Evolutionary conservation across 169 alveolate genomes (phyloP), one percentile per base, ranked within the genome.

Genomic region (Plasmodium coatneyi): DNA sequence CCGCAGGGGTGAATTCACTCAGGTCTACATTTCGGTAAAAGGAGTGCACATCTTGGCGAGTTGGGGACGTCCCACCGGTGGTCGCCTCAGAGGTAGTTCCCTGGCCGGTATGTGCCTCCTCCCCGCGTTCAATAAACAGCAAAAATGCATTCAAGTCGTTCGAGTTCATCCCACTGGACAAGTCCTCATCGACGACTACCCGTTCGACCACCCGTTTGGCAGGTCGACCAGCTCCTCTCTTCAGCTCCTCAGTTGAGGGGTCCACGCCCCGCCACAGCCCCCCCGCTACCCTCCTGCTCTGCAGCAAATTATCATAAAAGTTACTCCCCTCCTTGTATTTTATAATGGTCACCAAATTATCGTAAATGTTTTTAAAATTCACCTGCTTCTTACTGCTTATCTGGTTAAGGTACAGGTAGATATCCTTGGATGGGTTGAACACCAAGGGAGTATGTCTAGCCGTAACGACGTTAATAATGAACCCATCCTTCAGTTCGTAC

Each of bases 401-500:
- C 74, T 91, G 83, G 22, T 71, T 91, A 5, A 91, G 74, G 25
- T 70, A 66, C 7, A 19, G 12, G 74, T 80, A 91, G 2, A 91
- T 52, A 80, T 91, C 92, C 74, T 81, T 80, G 1, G 70, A 14
- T 2, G 95, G 95, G 54, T 80, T 70, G 52, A 91, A 91, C 9
- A 91, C 9, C 39, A 91, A 56, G n/a, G 95, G 81, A 3, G 82
- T 76, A 2, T 46, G 22, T 71, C 56, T 80, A 28, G 43, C 71
- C 34, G 70, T 46, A 14, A 1, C 30, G 12, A 28, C 72, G 74
- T 80, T 80, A 28, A 80, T 9, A 25, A 91, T 91, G 72, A 49
- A 52, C 36, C 95, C 95, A 5, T 91, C 92, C 19, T 76, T 56
- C 32, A 91, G 32, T 28, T 91, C 95, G 28, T 91, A 91, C 28